Evolutionary conservation across 257 asterid genomes (phyloP), one percentile per base, ranked within the genome.

Genomic region (Datura wrightii): DNA sequence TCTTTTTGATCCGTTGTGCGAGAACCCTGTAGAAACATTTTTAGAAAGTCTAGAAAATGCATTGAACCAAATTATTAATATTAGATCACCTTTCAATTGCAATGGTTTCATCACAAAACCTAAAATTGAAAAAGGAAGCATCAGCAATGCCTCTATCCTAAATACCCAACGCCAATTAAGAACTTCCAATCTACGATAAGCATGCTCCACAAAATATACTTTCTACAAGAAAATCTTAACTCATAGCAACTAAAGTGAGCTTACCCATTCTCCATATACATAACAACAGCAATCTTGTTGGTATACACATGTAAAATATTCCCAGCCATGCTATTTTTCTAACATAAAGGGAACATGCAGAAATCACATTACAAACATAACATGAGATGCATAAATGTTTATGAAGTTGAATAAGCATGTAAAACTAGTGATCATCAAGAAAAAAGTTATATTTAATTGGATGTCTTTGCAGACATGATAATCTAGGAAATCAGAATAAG

Each of bases 311-410:
- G 92, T 95, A 97, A 90, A 97, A 97, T 66, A 95, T 89, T 85
- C 98, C 98, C 55, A 97, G 94, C 98, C 99, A 97, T 82, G 95
- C 93, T 67, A 93, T 92, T 90, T 94, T 95, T 98, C n/a, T 97
- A 96, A 86, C 65, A 59, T 18, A 1, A 66, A 76, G 19, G 76
- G 67, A 53, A 53, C 62, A 19, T 36, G 55, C 80, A n/a, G 79
- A 19, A 31, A 67, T 16, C 53, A 31, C 85, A 65, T 63, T 65
- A 84, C 41, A 53, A 69, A 24, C 60, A 54, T 34, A n/a, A 87
- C 41, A 52, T 42, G 53, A 41, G 55, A 37, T 24, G 76, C 42
- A 82, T 56, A 82, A 60, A 72, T 8, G 15, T 19, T 34, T 34
- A 71, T 71, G 37, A 62, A 48, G 24, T 44, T 46, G 63, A 42